A percentile compares a stretch with the other conserved stretches of the same genome.
phyloP scores from a whole-genome alignment of 192 early-diverging fungal species.

The Podila epicladia region DNA sequence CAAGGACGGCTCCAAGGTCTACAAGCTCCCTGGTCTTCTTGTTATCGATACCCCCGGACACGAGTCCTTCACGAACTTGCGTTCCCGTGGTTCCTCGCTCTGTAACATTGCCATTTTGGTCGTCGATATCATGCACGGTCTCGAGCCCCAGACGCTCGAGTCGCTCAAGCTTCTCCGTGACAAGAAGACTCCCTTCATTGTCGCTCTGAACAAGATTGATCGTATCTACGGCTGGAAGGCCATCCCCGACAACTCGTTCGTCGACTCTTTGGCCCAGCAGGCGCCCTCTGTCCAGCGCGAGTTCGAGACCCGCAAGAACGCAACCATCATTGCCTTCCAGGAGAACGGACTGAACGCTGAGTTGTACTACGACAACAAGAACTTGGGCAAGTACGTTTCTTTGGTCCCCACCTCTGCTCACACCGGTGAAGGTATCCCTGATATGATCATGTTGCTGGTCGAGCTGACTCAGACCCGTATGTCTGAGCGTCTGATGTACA shows the following conservation, averaged over 20 bases:
- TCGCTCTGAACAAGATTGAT: constrained; percentile 99
- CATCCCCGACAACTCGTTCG: constrained; percentile 82
- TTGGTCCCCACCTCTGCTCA: constrained; percentile 98
- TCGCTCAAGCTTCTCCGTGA: constrained; percentile 91
- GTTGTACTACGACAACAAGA: constrained; percentile 96
- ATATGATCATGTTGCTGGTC: constrained; percentile 92
- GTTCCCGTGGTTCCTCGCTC: constrained; percentile 94
- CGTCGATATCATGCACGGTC: constrained; percentile 98
- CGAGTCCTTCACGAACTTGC: constrained; percentile 97
- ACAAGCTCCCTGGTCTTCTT: constrained; percentile 93
- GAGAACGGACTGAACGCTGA: constrained; percentile 96
- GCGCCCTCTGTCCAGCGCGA: constrained; percentile 77
- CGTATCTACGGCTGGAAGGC: constrained; percentile 94
- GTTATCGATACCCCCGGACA: constrained; percentile 99
- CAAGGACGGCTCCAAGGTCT: constrained; percentile 57
- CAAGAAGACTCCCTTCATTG: constrained; percentile 97
- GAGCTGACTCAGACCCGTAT: constrained; percentile 94
- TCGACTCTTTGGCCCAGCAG: constrained; percentile 83
- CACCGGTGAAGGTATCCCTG: constrained; percentile 98
- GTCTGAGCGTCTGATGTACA: constrained; percentile 96
- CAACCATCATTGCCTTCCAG: constrained; percentile 87
- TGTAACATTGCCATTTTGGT: constrained; percentile 99
- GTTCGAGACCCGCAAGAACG: constrained; percentile 82
- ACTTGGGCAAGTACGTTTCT: constrained; percentile 94
- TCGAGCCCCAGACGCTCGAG: constrained; percentile 98